Percentiles rank a stretch among this genome's conserved stretches.
phyloP scores from a whole-genome alignment of 352 stramenopile genomes.

The Bremia lactucae region DNA sequence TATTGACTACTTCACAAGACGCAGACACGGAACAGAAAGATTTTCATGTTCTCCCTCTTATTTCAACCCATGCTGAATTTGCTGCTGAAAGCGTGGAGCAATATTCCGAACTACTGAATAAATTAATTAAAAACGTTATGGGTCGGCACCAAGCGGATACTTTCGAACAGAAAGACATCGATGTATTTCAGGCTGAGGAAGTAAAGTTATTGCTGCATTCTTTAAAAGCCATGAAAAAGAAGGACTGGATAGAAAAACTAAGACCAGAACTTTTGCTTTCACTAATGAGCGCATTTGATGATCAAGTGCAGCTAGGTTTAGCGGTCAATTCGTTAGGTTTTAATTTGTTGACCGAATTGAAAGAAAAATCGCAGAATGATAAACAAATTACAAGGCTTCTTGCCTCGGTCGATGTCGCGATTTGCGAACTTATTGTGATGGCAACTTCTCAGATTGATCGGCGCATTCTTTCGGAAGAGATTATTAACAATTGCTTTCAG shows the following conservation, averaged over 20 bases:
- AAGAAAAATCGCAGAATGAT: constrained; percentile 6
- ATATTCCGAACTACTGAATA: constrained; percentile 41
- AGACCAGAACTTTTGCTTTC: constrained; percentile 42
- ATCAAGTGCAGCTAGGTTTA: constrained; percentile 57
- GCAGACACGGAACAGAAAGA: constrained; percentile 9
- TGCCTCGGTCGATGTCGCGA: constrained; percentile 48
- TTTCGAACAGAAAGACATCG: constrained; percentile 20
- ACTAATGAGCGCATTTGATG: constrained; percentile 45
- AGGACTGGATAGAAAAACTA: constrained; percentile 41
- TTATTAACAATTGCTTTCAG: constrained; percentile 68
- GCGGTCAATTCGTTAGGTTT: constrained; percentile 43
- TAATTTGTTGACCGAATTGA: constrained; percentile 16
- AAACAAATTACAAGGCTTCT: constrained; percentile 8
- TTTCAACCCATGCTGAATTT: constrained; percentile 45
- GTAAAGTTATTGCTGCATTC: constrained; percentile 55
- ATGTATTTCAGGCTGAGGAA: constrained; percentile 39
- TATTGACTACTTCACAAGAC: constrained; percentile 8
- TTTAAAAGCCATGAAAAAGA: constrained; percentile 63
- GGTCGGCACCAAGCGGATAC: constrained; percentile 21
- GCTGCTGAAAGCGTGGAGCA: constrained; percentile 53
- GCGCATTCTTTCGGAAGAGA: constrained; percentile 68
- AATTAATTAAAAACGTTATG: constrained; percentile 28
- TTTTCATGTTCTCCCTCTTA: constrained; percentile 13
- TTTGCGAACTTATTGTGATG: constrained; percentile 69
- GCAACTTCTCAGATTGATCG: constrained; percentile 56